phyloP scores from a whole-genome alignment of 352 stramenopile species.

The Lagenidium giganteum region DNA sequence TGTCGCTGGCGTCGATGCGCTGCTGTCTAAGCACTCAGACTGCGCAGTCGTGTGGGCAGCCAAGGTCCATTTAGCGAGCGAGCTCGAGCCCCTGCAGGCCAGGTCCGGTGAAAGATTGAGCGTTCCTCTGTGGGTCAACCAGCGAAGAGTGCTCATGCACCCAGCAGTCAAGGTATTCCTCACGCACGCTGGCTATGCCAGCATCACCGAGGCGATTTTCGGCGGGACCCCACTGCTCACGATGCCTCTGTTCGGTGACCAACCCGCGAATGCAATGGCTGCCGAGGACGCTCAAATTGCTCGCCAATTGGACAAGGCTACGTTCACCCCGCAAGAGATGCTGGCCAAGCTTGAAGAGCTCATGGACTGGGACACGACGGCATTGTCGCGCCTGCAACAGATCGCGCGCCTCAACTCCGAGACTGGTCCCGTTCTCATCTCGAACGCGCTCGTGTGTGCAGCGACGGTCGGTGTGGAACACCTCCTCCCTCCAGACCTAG shows the following conservation, averaged over 20 bases:
- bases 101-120: slow-evolving; percentile 13
- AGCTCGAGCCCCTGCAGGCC: slow-evolving; percentile 8
- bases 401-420: slow-evolving; percentile 19
- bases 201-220: slow-evolving; percentile 18
- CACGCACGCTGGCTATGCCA: slow-evolving; percentile 17
- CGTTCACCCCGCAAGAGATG: slow-evolving; percentile 18
- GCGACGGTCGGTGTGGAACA: slow-evolving; percentile 17
- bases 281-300: slow-evolving; percentile 14
- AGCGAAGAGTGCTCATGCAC: slow-evolving; percentile 17
- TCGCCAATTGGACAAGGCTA: slow-evolving; percentile 18
- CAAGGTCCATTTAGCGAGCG: slow-evolving; percentile 12
- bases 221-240: slow-evolving; percentile 18
- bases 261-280: slow-evolving; percentile 17
- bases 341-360: slow-evolving; percentile 10
- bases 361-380: too few relatives aligned
- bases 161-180: slow-evolving; percentile 17
- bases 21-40: slow-evolving; percentile 8
- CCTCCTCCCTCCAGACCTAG: slow-evolving; percentile 16
- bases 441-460: slow-evolving; percentile 14
- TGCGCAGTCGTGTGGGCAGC: slow-evolving; percentile 16
- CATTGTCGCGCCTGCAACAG: too few relatives aligned
- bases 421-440: slow-evolving; percentile 10
- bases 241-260: slow-evolving; percentile 16
- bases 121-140: slow-evolving; percentile 15
- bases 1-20: slow-evolving; percentile 7